Evolutionary conservation across 2,329 filamentous ascomycete species (phyloP).

Genomic region (Venturia effusa): DNA sequence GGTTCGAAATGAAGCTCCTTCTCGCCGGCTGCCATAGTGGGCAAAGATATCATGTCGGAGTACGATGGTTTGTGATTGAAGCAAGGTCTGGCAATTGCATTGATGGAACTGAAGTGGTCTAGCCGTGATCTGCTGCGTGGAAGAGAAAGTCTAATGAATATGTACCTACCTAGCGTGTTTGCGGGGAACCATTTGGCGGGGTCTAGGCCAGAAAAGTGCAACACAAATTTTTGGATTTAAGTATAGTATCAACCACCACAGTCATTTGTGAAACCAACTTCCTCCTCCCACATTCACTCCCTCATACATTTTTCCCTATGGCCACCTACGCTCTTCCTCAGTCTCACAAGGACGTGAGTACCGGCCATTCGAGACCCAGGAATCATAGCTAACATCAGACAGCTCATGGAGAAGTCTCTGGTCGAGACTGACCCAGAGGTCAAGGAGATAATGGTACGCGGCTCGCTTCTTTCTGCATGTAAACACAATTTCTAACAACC

Average conservation of each 20-base stretch:
- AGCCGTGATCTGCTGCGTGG: too few species aligned
- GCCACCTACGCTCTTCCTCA: constrained; percentile 52
- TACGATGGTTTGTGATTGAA: too few species aligned
- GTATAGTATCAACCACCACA: constrained; percentile 1
- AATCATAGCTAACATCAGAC: constrained; percentile 13
- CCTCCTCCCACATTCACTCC: background rate
- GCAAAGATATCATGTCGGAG: too few species aligned
- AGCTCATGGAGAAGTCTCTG: constrained; percentile 96
- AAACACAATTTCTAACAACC: constrained; percentile 13
- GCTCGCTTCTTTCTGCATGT: constrained; percentile 12
- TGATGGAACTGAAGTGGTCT: too few species aligned
- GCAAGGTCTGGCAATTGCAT: too few species aligned
- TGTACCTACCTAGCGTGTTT: background rate
- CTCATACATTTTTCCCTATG: constrained; percentile 2
- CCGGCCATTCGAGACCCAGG: constrained; percentile 13
- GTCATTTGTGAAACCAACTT: background rate
- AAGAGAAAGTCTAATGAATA: too few species aligned
- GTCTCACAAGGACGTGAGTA: constrained; percentile 53
- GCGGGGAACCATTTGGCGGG: background rate
- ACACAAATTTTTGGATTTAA: background rate
- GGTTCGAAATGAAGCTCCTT: too few species aligned
- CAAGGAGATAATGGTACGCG: constrained; percentile 82
- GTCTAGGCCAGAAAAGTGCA: background rate
- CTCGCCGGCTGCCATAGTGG: too few species aligned
- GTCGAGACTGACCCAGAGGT: constrained; percentile 89